Evolutionary conservation across 208 protist genomes (phyloP).

Genomic region (Trypanosoma lewisi): DNA sequence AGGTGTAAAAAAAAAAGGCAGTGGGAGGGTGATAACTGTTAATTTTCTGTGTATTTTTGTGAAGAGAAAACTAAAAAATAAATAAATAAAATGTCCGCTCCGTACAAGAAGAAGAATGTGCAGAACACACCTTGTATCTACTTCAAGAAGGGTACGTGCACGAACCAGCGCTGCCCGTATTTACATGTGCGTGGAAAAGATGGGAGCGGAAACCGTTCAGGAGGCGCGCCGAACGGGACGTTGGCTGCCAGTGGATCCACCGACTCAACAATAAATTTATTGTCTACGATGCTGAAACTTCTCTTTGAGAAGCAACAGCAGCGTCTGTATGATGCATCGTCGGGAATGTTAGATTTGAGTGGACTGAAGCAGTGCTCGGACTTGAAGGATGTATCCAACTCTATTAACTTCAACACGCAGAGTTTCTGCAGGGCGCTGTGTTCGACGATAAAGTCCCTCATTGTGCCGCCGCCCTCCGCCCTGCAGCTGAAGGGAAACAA

Average conservation of each 20-base stretch:
- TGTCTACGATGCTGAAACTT: conserved; percentile 81
- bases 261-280: conserved; percentile 33
- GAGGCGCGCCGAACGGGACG: conserved; percentile 16
- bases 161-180: conserved; percentile 69
- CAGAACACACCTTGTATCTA: conserved; percentile 57
- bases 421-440: conserved; percentile 81
- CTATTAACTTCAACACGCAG: conserved; percentile 85
- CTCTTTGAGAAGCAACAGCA: conserved; percentile 87
- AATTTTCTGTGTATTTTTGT: not conserved
- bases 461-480: conserved; percentile 60
- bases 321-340: conserved; percentile 53
- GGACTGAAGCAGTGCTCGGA: conserved; percentile 49
- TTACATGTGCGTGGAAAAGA: conserved; percentile 62
- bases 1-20: no score
- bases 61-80: not conserved
- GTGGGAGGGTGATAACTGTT: no score
- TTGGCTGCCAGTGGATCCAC: conserved; percentile 9
- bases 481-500: conserved; percentile 61
- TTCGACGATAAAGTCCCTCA: conserved; percentile 56
- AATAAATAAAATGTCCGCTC: conserved; percentile 54
- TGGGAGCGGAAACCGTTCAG: not conserved
- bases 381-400: conserved; percentile 43
- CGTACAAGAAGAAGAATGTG: conserved; percentile 66
- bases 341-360: conserved; percentile 57
- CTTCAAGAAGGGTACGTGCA: conserved; percentile 67